phyloP scores from a whole-genome alignment of 108 stramenopile species.

The Discostella stelligeroides region DNA sequence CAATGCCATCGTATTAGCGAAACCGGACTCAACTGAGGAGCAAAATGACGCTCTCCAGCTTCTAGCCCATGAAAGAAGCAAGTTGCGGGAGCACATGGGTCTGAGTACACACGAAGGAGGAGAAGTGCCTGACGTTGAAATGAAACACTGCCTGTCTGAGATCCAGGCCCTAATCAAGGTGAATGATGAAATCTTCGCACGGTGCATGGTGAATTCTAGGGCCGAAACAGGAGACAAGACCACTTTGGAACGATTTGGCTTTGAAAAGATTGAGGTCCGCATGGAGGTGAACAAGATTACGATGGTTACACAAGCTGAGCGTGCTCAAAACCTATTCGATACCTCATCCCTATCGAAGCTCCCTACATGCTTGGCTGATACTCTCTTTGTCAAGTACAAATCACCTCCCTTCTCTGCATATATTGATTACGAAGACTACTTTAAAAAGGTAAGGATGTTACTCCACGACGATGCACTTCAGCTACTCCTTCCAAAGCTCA shows the following conservation, averaged over 20 bases:
- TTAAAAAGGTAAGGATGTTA: too few relatives aligned
- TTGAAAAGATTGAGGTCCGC: too few relatives aligned
- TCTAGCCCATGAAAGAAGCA: not conserved
- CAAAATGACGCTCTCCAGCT: not conserved
- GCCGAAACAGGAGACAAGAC: not conserved
- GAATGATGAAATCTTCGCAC: not conserved
- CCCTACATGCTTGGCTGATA: too few relatives aligned
- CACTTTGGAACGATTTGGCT: too few relatives aligned
- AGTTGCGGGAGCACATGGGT: not conserved
- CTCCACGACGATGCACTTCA: too few relatives aligned
- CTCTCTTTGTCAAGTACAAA: too few relatives aligned
- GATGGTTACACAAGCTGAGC: too few relatives aligned
- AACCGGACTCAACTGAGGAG: not conserved
- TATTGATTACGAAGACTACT: too few relatives aligned
- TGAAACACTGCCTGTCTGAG: not conserved
- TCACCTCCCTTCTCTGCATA: too few relatives aligned
- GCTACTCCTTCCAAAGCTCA: conserved; percentile 1
- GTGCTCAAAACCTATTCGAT: too few relatives aligned
- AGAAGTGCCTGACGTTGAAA: conserved; percentile 1
- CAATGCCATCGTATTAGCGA: not conserved
- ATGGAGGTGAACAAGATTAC: too few relatives aligned
- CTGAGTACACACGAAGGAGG: not conserved
- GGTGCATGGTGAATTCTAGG: not conserved
- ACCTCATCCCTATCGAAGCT: too few relatives aligned
- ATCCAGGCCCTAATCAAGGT: not conserved